Percentiles rank a stretch among this genome's conserved stretches.
Evolutionary conservation across 768 basidiomycete genomes (phyloP).

Genomic region (Mycena amicta): DNA sequence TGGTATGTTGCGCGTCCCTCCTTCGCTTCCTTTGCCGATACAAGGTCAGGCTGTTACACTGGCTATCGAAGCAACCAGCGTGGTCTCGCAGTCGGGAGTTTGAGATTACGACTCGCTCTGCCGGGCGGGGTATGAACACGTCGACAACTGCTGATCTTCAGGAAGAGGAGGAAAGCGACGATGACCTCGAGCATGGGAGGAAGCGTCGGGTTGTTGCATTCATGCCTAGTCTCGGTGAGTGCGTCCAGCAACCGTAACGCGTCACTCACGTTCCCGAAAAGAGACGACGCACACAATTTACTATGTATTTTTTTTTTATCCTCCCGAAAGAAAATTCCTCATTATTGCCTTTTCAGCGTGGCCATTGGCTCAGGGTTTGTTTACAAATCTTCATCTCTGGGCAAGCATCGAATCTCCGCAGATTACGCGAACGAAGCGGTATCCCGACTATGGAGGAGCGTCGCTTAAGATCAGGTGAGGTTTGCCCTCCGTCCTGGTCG

Average conservation of each 20-base stretch:
- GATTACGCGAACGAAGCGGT: constrained; percentile 82
- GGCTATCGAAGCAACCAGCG: constrained; percentile 91
- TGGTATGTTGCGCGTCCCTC: constrained; percentile 47
- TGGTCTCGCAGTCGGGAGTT: constrained; percentile 89
- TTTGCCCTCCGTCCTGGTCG: constrained; percentile 11
- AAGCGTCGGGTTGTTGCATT: constrained; percentile 81
- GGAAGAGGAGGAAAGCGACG: constrained; percentile 72
- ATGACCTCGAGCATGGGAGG: constrained; percentile 66
- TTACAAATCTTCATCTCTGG: constrained; percentile 23
- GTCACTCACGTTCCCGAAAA: constrained; percentile 31
- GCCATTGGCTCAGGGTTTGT: constrained; percentile 83
- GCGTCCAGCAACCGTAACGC: constrained; percentile 16
- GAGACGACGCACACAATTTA: constrained; percentile 89
- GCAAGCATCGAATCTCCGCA: constrained; percentile 31
- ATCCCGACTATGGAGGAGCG: constrained; percentile 72
- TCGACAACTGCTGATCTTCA: constrained; percentile 76
- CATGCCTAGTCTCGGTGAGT: constrained; percentile 79
- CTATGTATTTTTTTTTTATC: too few relatives aligned
- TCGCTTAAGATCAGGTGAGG: constrained; percentile 79
- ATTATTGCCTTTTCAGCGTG: constrained; percentile 38
- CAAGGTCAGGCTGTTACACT: constrained; percentile 78
- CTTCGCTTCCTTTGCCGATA: constrained; percentile 8
- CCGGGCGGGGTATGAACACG: constrained; percentile 65
- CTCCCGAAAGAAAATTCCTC: too few relatives aligned
- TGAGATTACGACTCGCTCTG: constrained; percentile 82